Evolutionary conservation across 495 filamentous ascomycete genomes (phyloP).

Genomic region (Zalerion maritima): DNA sequence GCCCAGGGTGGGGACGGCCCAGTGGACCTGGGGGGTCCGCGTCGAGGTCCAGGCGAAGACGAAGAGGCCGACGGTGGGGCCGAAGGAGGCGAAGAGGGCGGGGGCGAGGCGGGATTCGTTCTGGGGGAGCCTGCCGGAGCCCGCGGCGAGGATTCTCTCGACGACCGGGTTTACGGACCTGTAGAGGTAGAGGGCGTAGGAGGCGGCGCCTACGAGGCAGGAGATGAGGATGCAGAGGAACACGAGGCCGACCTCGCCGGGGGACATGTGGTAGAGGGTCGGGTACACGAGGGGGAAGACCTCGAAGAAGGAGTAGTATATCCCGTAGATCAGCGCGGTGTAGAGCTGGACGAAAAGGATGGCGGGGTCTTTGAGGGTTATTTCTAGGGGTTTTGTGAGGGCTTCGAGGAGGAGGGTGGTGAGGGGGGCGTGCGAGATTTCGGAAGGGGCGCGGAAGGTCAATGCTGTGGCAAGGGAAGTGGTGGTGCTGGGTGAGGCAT

Average conservation of each 20-base stretch:
- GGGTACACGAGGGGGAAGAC: constrained; percentile 61
- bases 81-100: constrained; percentile 37
- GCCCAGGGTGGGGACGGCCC: constrained; percentile 48
- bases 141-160: constrained; percentile 12
- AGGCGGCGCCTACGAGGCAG: constrained; percentile 34
- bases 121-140: constrained; percentile 28
- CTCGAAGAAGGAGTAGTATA: constrained; percentile 61
- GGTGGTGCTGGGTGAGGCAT: no score
- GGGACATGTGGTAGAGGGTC: constrained; percentile 43
- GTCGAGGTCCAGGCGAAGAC: constrained; percentile 47
- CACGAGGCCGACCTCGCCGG: constrained; percentile 46
- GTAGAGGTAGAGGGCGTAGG: constrained; percentile 38
- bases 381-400: constrained; percentile 46
- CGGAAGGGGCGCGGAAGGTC: constrained; percentile 36
- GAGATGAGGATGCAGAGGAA: constrained; percentile 50
- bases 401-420: constrained; percentile 39
- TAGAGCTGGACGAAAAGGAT: constrained; percentile 49
- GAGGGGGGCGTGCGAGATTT: constrained; percentile 37
- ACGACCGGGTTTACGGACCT: constrained; percentile 37
- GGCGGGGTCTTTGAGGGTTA: constrained; percentile 47
- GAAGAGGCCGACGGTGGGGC: constrained; percentile 45
- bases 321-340: constrained; percentile 48
- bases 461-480: no score
- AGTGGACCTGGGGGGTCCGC: constrained; percentile 39
- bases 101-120: constrained; percentile 42